Percentiles rank a stretch among this genome's conserved stretches.
Conservation (phyloP, 805 yeast species). For the Kluyveromyces aestuarii region DNA sequence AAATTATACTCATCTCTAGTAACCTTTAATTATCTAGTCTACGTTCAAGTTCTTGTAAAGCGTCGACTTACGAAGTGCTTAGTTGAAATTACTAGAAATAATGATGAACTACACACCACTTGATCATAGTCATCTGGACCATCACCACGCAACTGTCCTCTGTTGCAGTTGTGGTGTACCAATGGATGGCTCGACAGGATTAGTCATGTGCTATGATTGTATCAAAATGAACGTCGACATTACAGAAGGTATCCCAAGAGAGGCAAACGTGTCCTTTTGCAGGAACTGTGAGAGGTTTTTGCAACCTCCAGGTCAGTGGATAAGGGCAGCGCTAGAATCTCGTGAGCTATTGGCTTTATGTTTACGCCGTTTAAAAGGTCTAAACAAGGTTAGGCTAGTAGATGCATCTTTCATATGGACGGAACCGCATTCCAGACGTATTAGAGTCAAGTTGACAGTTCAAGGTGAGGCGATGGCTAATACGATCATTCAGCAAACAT, state of each 20-base stretch:
- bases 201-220: constrained; percentile 97
- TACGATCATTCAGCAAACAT: constrained; percentile 86
- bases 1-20: too few species aligned
- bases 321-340: constrained; percentile 81
- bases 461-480: constrained; percentile 95
- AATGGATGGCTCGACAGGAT: constrained; percentile 88
- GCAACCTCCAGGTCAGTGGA: constrained; percentile 94
- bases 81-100: background rate
- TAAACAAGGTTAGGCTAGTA: constrained; percentile 73
- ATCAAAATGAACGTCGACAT: constrained; percentile 88
- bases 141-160: constrained; percentile 67
- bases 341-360: constrained; percentile 88
- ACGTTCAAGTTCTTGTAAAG: background rate
- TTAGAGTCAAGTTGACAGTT: constrained; percentile 82
- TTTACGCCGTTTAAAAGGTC: constrained; percentile 78
- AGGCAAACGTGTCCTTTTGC: constrained; percentile 87
- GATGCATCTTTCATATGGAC: constrained; percentile 98
- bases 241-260: constrained; percentile 90
- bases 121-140: constrained; percentile 28
- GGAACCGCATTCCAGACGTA: constrained; percentile 96
- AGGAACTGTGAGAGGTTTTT: constrained; percentile 94
- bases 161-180: constrained; percentile 99
- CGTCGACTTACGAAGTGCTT: background rate
- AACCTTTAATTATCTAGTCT: too few species aligned
- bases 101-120: constrained; percentile 32